phyloP scores from a whole-genome alignment of 1,139 yeast species.

The Saccharomycopsis hybrid region DNA sequence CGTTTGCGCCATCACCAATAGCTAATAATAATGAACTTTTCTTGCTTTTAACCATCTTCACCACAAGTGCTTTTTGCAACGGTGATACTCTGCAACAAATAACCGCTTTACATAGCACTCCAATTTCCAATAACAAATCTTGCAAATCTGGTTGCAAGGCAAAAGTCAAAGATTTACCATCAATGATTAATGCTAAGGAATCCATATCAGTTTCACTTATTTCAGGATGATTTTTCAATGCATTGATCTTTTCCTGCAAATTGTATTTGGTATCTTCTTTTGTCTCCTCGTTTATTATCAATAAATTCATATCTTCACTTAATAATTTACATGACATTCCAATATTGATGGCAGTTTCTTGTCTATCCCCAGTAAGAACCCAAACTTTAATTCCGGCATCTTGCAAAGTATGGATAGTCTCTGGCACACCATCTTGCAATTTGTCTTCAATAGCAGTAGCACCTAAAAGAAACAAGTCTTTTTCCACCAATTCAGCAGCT shows the following conservation, averaged over 20 bases:
- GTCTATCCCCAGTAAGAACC: slow-evolving; percentile 98
- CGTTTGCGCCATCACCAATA: slow-evolving; percentile 98
- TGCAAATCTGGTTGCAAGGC: slow-evolving; percentile 83
- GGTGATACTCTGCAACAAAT: slow-evolving; percentile 98
- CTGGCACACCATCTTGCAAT: slow-evolving; percentile 97
- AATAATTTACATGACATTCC: slow-evolving; percentile 95
- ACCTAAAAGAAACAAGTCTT: slow-evolving; percentile 72
- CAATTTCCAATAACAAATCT: slow-evolving; percentile 70
- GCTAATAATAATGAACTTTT: slow-evolving; percentile 77
- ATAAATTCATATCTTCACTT: slow-evolving; percentile 92
- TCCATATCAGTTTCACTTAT: slow-evolving; percentile 63
- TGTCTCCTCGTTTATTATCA: slow-evolving; percentile 81
- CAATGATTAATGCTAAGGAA: slow-evolving; percentile 84
- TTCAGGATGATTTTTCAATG: slow-evolving; percentile 58
- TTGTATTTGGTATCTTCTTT: slow-evolving; percentile 69
- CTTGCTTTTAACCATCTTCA: slow-evolving; percentile 80
- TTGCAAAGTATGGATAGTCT: slow-evolving; percentile 88
- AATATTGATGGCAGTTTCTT: slow-evolving; percentile 97
- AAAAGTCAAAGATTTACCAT: slow-evolving; percentile 81
- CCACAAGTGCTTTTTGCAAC: slow-evolving; percentile 92
- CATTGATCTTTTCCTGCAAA: slow-evolving; percentile 66
- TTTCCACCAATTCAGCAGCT: slow-evolving; percentile 82
- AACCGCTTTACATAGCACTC: slow-evolving; percentile 87
- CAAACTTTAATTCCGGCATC: slow-evolving; percentile 95
- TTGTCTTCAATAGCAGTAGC: slow-evolving; percentile 99